Conservation (phyloP, 306 rosid genomes). For the Clitoria ternatea region DNA sequence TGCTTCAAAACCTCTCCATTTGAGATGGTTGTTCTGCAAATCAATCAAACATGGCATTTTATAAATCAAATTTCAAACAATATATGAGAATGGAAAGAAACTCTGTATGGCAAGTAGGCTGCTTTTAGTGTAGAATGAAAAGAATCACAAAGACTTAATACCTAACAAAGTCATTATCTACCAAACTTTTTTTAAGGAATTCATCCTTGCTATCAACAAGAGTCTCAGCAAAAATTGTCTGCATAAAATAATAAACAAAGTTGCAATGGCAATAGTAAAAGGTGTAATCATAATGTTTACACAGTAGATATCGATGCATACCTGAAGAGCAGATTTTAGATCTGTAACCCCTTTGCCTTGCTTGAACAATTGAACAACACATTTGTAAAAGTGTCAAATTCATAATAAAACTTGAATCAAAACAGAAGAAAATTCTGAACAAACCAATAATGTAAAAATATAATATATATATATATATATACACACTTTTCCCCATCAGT, state of each 20-base stretch:
- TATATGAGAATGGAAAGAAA: background rate
- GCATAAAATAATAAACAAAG: conserved; percentile 31
- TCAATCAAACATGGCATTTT: conserved; percentile 1
- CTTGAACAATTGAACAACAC: conserved; percentile 42
- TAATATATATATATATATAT: background rate
- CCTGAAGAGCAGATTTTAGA: conserved; percentile 78
- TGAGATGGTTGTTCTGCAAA: conserved; percentile 49
- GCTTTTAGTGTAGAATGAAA: background rate
- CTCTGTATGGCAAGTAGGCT: background rate
- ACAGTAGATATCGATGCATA: conserved; percentile 13
- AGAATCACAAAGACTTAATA: conserved; percentile 17
- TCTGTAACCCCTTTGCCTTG: conserved; percentile 90
- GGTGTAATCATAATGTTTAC: background rate
- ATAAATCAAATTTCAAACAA: background rate
- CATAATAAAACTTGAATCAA: background rate
- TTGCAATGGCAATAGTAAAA: conserved; percentile 7
- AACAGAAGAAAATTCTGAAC: background rate
- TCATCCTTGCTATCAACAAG: conserved; percentile 75
- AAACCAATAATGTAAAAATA: conserved; percentile 1
- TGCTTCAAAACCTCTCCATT: conserved; percentile 54
- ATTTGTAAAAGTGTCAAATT: conserved; percentile 8
- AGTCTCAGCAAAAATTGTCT: conserved; percentile 85
- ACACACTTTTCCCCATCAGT: background rate
- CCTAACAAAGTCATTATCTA: conserved; percentile 55
- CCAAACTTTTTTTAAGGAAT: conserved; percentile 60